Conservation (phyloP, 2,329 filamentous ascomycete species). For the Cercospora sesami region DNA sequence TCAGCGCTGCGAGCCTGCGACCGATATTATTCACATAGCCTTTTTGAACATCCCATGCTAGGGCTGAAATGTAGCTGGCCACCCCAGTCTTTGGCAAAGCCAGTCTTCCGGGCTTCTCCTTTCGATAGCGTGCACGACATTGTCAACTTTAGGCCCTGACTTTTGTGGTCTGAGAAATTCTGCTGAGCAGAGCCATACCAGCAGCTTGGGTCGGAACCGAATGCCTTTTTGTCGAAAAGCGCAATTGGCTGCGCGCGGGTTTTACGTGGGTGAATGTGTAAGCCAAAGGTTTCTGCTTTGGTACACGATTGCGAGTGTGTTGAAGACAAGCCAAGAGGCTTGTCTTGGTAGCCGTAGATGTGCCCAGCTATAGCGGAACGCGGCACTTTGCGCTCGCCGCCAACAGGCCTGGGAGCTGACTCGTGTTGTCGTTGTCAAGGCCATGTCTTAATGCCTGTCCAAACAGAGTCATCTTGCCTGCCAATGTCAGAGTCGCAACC, state of each 20-base stretch:
- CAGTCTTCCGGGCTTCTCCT: neutral
- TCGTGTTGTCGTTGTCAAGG: neutral
- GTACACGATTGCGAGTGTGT: neutral
- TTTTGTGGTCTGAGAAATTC: neutral
- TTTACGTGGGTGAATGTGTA: neutral
- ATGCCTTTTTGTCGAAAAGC: neutral
- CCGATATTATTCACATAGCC: neutral
- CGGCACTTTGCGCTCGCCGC: neutral
- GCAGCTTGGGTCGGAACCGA: neutral
- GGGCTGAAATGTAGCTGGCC: neutral
- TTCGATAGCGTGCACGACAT: neutral
- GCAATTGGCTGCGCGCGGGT: neutral
- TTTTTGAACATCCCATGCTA: neutral
- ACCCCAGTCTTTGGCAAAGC: neutral
- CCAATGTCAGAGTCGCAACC: neutral
- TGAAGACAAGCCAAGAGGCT: neutral
- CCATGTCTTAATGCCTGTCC: neutral
- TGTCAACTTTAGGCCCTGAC: neutral
- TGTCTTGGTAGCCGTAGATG: neutral
- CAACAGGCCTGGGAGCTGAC: neutral
- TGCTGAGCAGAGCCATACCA: neutral
- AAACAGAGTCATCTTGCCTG: neutral
- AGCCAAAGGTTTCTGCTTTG: neutral
- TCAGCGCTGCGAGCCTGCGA: neutral
- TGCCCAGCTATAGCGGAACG: neutral